Base-by-base conservation (phyloP, 2,329 filamentous ascomycete species). In the Clonostachys chloroleuca region DNA sequence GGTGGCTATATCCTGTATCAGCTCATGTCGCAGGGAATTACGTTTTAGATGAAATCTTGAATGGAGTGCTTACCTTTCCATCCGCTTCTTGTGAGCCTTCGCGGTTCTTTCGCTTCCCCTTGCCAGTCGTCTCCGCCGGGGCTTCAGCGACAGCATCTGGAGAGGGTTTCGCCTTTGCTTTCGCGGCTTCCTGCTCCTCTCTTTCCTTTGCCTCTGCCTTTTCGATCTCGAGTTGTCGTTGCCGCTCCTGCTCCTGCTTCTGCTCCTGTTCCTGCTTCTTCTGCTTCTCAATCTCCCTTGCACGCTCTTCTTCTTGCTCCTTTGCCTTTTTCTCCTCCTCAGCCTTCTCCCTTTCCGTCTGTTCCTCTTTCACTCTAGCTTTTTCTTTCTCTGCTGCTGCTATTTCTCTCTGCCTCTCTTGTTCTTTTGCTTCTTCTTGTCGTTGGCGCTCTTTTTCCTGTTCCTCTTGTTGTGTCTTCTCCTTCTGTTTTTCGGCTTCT, bases 371-470 rank as follows among this genome's bases (percentile, higher is more conserved):
- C 35, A 65, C 63, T 40, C 79, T 78, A 49, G 77, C 78, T 16
- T 66, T 55, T 51, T 92, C 87, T 55, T 77, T 52, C 80, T 78
- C 68, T 86, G 87, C 87, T 86, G 87, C 87, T 61, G 84, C 90
- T 34, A 66, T 69, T 51, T 80, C 78, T 68, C 85, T 87, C 14
- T 12, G 75, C 60, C 69, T 65, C 67, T 80, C 73, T 66, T 77
- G 75, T 24, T 39, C 20, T 12, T 39, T 37, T 13, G 33, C 43
- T 36, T 37, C 43, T 36, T 43, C 34, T 66, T 78, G 68, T 66
- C 78, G 72, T 48, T 78, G 72, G 24, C 24, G 24, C 24, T 30
- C 24, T 10, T 30, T 30, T 30, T 30, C 24, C 24, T 30, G 8
- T 53, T 84, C 24, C 24, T 30, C 24, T 10, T 30, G 24, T 10